Evolutionary conservation across 371 early-diverging fungal species (phyloP).

Genomic region (Mortierella sp.): DNA sequence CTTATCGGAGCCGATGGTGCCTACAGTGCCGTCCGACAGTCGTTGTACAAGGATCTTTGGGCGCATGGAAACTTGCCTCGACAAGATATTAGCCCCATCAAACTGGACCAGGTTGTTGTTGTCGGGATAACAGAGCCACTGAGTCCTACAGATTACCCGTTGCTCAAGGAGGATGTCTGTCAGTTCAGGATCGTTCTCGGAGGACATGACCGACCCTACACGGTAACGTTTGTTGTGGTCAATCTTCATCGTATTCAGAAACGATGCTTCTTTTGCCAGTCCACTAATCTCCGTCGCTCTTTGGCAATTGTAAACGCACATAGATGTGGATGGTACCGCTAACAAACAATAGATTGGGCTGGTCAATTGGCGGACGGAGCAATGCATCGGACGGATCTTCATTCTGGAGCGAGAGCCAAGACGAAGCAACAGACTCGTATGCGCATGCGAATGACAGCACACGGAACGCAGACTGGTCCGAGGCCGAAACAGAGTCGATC

Average conservation of each 20-base stretch:
- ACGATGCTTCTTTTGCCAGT: neutral
- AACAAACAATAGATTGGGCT: slow-evolving; percentile 49
- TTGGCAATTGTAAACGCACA: neutral
- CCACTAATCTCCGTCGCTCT: neutral
- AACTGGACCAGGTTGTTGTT: slow-evolving; percentile 53
- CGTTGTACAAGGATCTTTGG: slow-evolving; percentile 36
- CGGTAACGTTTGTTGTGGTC: slow-evolving; percentile 32
- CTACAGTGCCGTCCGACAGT: slow-evolving; percentile 49
- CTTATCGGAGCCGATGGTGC: slow-evolving; percentile 54
- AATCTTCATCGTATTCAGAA: neutral
- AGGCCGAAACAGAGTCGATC: slow-evolving; percentile 49
- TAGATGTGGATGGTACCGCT: slow-evolving; percentile 58
- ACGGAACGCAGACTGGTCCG: slow-evolving; percentile 48
- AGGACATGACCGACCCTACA: slow-evolving; percentile 43
- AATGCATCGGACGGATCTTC: slow-evolving; percentile 28
- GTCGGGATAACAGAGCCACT: slow-evolving; percentile 50
- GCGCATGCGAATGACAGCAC: slow-evolving; percentile 23
- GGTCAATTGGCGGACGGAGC: slow-evolving; percentile 52
- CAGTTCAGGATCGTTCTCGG: slow-evolving; percentile 56
- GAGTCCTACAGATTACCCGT: slow-evolving; percentile 33
- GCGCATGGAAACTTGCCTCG: slow-evolving; percentile 47
- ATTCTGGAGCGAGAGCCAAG: slow-evolving; percentile 50
- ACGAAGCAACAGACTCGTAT: slow-evolving; percentile 37
- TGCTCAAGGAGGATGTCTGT: slow-evolving; percentile 55
- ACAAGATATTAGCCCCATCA: slow-evolving; percentile 50